A percentile compares a stretch with the other conserved stretches of the same genome.
Evolutionary conservation across 2,329 filamentous ascomycete genomes (phyloP).

Genomic region (Pseudogymnoascus sp.): DNA sequence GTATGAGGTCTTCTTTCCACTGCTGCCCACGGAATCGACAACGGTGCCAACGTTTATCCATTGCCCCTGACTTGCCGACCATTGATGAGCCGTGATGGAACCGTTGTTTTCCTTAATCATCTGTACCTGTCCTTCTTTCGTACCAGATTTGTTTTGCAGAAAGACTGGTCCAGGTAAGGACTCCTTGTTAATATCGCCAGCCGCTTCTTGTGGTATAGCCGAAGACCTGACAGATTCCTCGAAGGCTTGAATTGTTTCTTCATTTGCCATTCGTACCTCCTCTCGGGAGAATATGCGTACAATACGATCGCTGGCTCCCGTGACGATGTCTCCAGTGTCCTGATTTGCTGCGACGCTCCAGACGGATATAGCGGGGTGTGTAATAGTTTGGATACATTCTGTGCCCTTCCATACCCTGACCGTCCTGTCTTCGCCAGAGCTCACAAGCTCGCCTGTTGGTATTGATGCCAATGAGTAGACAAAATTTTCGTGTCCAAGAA

Average conservation of each 20-base stretch:
- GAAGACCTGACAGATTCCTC: constrained; percentile 75
- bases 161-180: constrained; percentile 85
- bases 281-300: constrained; percentile 77
- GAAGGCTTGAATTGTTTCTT: constrained; percentile 63
- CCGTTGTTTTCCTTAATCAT: constrained; percentile 81
- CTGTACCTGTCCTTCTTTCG: constrained; percentile 93
- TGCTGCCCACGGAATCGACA: constrained; percentile 79
- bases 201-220: constrained; percentile 78
- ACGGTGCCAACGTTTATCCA: constrained; percentile 93
- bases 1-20: constrained; percentile 67
- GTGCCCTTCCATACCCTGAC: constrained; percentile 78
- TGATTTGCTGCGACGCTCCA: constrained; percentile 82
- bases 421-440: constrained; percentile 89
- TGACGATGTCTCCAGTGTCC: constrained; percentile 85
- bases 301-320: constrained; percentile 80
- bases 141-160: constrained; percentile 69
- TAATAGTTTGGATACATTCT: constrained; percentile 89
- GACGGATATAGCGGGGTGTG: constrained; percentile 91
- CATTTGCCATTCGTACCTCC: constrained; percentile 59
- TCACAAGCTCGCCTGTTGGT: constrained; percentile 80
- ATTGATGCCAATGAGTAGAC: constrained; percentile 78
- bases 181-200: constrained; percentile 82
- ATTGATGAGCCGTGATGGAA: constrained; percentile 77
- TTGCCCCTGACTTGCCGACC: constrained; percentile 60
- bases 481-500: constrained; percentile 88